These are phyloP conservation scores for Hymenoscyphus occultus DNA, from an alignment of 2,329 filamentous ascomycete species.

Conservation along the genomic window DNA sequence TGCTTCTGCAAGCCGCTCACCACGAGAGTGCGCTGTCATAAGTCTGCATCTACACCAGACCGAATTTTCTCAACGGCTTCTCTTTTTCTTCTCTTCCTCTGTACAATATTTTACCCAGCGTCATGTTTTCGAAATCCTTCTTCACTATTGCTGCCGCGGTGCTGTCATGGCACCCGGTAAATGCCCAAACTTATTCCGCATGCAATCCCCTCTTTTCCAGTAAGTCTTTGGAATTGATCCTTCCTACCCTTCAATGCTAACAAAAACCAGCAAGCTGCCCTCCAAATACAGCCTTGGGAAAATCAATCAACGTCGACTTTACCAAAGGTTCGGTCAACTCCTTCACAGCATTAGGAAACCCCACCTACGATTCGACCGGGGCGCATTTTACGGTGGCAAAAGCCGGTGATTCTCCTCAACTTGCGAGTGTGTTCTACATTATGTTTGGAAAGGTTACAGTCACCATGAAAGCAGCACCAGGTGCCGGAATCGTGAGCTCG, in stretches of 20 bases:
- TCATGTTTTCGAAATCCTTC: slow-evolving; percentile 31
- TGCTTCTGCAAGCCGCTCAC: slow-evolving; percentile 6
- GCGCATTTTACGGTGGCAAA: slow-evolving; percentile 75
- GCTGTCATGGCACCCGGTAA: slow-evolving; percentile 19
- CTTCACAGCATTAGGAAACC: slow-evolving; percentile 67
- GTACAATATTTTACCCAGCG: slow-evolving; percentile 17
- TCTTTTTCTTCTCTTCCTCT: slow-evolving; percentile 18
- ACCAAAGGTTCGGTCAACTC: slow-evolving; percentile 72
- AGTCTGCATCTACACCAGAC: not conserved
- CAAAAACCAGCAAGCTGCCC: slow-evolving; percentile 57
- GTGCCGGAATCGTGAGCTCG: slow-evolving; percentile 88
- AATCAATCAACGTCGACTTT: slow-evolving; percentile 82
- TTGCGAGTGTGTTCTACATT: slow-evolving; percentile 93
- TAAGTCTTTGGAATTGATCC: slow-evolving; percentile 27
- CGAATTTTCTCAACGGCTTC: not conserved
- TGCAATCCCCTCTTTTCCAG: slow-evolving; percentile 51
- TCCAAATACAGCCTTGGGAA: slow-evolving; percentile 75
- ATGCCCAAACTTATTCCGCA: slow-evolving; percentile 52
- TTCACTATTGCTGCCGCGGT: slow-evolving; percentile 23
- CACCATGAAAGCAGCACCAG: slow-evolving; percentile 80
- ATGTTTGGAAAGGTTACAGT: slow-evolving; percentile 96
- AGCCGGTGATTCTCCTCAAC: slow-evolving; percentile 79
- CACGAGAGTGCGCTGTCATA: slow-evolving; percentile 1
- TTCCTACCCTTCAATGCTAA: slow-evolving; percentile 19
- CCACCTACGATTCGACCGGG: slow-evolving; percentile 73